phyloP scores from a whole-genome alignment of 2,329 filamentous ascomycete species.

The Coniella lustricola region DNA sequence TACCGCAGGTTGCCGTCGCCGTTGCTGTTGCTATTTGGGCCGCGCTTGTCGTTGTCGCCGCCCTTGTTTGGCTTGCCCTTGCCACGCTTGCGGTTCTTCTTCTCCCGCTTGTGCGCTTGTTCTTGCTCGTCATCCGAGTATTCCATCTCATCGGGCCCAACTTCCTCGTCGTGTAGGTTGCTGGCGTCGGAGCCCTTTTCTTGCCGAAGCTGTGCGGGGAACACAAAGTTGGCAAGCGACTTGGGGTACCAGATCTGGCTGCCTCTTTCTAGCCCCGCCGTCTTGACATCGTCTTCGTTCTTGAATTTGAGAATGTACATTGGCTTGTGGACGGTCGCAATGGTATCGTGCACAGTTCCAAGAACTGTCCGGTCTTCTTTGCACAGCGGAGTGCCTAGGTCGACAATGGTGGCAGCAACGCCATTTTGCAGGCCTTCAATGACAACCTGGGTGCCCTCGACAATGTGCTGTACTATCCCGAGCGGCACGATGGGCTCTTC shows the following conservation, averaged over 20 bases:
- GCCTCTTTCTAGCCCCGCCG: slow-evolving; percentile 60
- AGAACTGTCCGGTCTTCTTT: slow-evolving; percentile 67
- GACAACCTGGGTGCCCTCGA: slow-evolving; percentile 66
- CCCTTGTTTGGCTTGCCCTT: slow-evolving; percentile 40
- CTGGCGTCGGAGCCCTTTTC: slow-evolving; percentile 89
- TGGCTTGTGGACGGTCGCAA: slow-evolving; percentile 80
- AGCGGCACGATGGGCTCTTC: slow-evolving; percentile 72
- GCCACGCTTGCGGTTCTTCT: slow-evolving; percentile 58
- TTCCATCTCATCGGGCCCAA: slow-evolving; percentile 77
- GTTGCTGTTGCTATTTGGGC: slow-evolving; percentile 25
- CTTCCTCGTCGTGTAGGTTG: slow-evolving; percentile 90
- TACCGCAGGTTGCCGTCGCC: slow-evolving; percentile 50
- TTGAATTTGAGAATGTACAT: slow-evolving; percentile 77
- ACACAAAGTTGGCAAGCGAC: slow-evolving; percentile 73
- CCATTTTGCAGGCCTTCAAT: slow-evolving; percentile 73
- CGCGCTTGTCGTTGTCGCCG: slow-evolving; percentile 28
- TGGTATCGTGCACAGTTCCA: slow-evolving; percentile 75
- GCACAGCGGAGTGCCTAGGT: slow-evolving; percentile 78
- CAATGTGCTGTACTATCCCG: slow-evolving; percentile 67
- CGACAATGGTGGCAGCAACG: slow-evolving; percentile 71
- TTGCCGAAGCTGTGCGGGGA: slow-evolving; percentile 72
- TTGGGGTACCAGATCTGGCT: slow-evolving; percentile 73
- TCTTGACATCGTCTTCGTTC: slow-evolving; percentile 58
- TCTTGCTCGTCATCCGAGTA: slow-evolving; percentile 97
- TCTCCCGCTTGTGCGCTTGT: slow-evolving; percentile 65